Percentiles rank a stretch among this genome's conserved stretches.
Conservation (phyloP, 2,329 filamentous ascomycete species). For the Xylaria sp. region DNA sequence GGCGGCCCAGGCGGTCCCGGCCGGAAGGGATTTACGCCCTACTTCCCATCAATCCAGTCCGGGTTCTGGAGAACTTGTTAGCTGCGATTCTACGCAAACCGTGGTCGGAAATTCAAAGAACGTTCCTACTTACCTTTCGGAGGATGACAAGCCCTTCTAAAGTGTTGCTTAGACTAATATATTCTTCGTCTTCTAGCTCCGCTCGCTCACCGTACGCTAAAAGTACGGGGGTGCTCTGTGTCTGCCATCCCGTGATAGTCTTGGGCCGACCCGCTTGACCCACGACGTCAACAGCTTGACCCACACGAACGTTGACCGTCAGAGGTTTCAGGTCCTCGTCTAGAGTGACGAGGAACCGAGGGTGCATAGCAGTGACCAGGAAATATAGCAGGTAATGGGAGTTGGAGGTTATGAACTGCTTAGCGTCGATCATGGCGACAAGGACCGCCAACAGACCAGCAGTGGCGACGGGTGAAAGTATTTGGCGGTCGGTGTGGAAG, state of each 20-base stretch:
- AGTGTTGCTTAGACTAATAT: slow-evolving; percentile 89
- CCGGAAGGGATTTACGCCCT: background rate
- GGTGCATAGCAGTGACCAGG: slow-evolving; percentile 95
- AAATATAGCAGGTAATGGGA: slow-evolving; percentile 97
- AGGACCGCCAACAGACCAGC: slow-evolving; percentile 90
- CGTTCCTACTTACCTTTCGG: slow-evolving; percentile 78
- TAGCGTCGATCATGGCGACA: slow-evolving; percentile 94
- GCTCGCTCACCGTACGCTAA: slow-evolving; percentile 95
- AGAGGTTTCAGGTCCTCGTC: slow-evolving; percentile 95
- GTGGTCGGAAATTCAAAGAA: background rate
- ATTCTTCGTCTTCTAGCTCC: slow-evolving; percentile 97
- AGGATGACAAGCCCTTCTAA: slow-evolving; percentile 96
- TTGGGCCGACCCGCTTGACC: slow-evolving; percentile 97
- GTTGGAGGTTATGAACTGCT: slow-evolving; percentile 76
- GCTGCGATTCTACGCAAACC: slow-evolving; percentile 1
- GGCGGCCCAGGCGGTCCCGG: too few relatives aligned
- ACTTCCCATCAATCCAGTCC: slow-evolving; percentile 65
- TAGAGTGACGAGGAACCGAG: slow-evolving; percentile 93
- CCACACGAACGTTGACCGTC: slow-evolving; percentile 95
- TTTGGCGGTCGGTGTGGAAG: slow-evolving; percentile 99
- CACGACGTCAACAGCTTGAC: slow-evolving; percentile 97
- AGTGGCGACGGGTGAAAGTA: slow-evolving; percentile 90
- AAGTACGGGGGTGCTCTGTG: slow-evolving; percentile 97
- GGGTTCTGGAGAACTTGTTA: slow-evolving; percentile 57
- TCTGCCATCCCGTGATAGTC: slow-evolving; percentile 99